Conservation (phyloP, 805 yeast species). For the Suhomyces pyralidae region DNA sequence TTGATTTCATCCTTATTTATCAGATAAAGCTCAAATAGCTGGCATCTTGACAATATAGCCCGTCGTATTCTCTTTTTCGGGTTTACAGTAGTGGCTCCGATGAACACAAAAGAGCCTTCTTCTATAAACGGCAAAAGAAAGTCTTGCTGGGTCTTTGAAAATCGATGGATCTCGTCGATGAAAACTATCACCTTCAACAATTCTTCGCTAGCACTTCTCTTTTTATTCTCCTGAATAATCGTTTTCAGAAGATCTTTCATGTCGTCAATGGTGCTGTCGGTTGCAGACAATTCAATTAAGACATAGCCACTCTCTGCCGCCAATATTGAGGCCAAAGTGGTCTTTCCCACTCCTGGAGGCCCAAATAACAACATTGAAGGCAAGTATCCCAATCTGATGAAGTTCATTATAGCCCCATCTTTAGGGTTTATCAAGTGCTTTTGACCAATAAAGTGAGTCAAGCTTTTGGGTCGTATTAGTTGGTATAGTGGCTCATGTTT, state of each 20-base stretch:
- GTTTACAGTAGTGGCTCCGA: slow-evolving; percentile 85
- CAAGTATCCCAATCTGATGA: slow-evolving; percentile 57
- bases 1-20: slow-evolving; percentile 49
- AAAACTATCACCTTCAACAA: slow-evolving; percentile 52
- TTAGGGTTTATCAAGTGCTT: slow-evolving; percentile 60
- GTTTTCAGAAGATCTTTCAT: slow-evolving; percentile 56
- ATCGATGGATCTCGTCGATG: slow-evolving; percentile 91
- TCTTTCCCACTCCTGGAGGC: slow-evolving; percentile 94
- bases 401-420: slow-evolving; percentile 63
- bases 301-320: slow-evolving; percentile 52
- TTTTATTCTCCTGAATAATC: slow-evolving; percentile 43
- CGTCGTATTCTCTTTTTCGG: slow-evolving; percentile 79
- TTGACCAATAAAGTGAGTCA: slow-evolving; percentile 83
- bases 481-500: slow-evolving; percentile 51
- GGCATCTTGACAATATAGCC: slow-evolving; percentile 82
- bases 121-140: slow-evolving; percentile 81
- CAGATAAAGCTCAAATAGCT: slow-evolving; percentile 65
- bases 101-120: slow-evolving; percentile 70
- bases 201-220: slow-evolving; percentile 26
- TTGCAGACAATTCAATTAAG: slow-evolving; percentile 83
- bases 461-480: slow-evolving; percentile 68
- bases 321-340: slow-evolving; percentile 73
- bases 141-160: slow-evolving; percentile 85
- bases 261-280: slow-evolving; percentile 65
- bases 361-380: slow-evolving; percentile 94